Evolutionary conservation across 2,329 filamentous ascomycete species (phyloP), one percentile per base, ranked within the genome.

Genomic region (Xylaria sp.): DNA sequence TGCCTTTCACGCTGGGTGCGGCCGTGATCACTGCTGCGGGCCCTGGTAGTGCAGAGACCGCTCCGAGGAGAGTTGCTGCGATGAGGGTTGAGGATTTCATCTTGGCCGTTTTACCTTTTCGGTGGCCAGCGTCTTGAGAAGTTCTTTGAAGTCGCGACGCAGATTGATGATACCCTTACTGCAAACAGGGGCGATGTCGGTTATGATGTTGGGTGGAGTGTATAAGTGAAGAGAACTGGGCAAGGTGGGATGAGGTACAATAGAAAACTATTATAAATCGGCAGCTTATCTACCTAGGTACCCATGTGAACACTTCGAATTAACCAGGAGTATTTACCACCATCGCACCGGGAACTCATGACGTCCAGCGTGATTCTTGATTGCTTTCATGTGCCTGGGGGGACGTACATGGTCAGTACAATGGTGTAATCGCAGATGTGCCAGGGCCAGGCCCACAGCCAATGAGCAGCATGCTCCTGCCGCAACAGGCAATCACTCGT

Each of bases 401-500:
- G 29, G 11, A 21, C 35, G 17, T 17, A 44, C 40, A 29, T 43
- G n/a, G n/a, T n/a, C n/a, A n/a, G n/a, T n/a, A n/a, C n/a, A n/a
- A n/a, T n/a, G n/a, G 35, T 53, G 29, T 41, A 62, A 49, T 52
- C 27, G 48, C 41, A 54, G 43, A 10, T 62, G 49, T n/a, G n/a
- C n/a, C n/a, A n/a, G n/a, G n/a, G n/a, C 46, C 60, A 57, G 21
- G 25, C 8, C 19, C 15, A 8, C 29, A 54, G 25, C 62, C 62
- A 61, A 64, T 64, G 17, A 58, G 43, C 47, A 19, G 10, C 53
- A 55, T 48, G 29, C 31, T 27, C n/a, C 27, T 31, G 49, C 62
- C 62, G 29, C 54, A 64, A 64, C 33, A 23, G 62, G 62, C 38
- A 64, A 60, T 58, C 17, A 37, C 48, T 52, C 41, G 46, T 63